A percentile compares a stretch with the other conserved stretches of the same genome.
These are phyloP conservation scores for Lizonia empirigonia DNA, from an alignment of 2,329 filamentous ascomycete species.

Conservation along the genomic window DNA sequence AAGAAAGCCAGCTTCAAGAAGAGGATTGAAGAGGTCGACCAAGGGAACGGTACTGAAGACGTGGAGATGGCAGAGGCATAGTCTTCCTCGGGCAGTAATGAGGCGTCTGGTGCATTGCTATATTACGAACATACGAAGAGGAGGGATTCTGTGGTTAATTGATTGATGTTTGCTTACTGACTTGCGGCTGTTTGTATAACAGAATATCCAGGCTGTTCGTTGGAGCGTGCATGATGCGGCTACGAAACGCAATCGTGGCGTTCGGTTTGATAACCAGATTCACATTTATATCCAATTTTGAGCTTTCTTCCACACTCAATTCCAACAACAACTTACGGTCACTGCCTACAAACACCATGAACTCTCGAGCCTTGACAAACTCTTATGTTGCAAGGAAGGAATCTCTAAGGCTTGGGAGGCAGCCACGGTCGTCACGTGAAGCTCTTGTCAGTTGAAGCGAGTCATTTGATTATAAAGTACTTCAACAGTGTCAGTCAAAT, in stretches of 20 bases:
- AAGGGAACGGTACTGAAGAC: conserved; percentile 31
- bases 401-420: no score
- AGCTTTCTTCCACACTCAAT: background rate
- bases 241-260: conserved; percentile 11
- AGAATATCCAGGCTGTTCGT: conserved; percentile 1
- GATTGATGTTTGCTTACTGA: conserved; percentile 1
- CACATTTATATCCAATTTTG: conserved; percentile 2
- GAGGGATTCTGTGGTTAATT: background rate
- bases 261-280: conserved; percentile 2
- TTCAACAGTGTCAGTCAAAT: no score
- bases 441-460: no score
- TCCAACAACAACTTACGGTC: background rate
- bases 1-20: conserved; percentile 47
- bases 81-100: background rate
- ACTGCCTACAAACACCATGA: no score
- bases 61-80: conserved; percentile 43
- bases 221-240: conserved; percentile 12
- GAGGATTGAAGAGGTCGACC: conserved; percentile 34
- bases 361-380: background rate
- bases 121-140: conserved; percentile 6
- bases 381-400: background rate
- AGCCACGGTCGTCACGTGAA: no score
- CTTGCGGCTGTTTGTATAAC: conserved; percentile 11
- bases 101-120: conserved; percentile 7
- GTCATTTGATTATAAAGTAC: no score